phyloP scores from a whole-genome alignment of 2,329 filamentous ascomycete genomes.

The Colletotrichum sp. region DNA sequence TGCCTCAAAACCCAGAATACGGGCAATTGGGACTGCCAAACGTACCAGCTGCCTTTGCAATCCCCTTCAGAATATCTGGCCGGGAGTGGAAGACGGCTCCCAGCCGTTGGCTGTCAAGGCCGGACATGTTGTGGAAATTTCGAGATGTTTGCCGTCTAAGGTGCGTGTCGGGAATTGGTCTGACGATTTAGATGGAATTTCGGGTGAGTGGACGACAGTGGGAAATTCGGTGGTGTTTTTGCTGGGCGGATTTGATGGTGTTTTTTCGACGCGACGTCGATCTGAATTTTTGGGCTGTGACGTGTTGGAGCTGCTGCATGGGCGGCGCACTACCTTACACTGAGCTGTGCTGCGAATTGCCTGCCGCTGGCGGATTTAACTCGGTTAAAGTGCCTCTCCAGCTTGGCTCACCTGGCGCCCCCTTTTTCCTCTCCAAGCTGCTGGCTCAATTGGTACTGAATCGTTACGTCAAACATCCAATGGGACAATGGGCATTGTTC shows the following conservation, averaged over 20 bases:
- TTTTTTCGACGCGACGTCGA: constrained; percentile 12
- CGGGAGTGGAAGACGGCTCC: constrained; percentile 58
- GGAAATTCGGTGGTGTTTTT: neutral
- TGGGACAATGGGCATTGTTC: neutral
- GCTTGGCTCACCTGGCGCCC: neutral
- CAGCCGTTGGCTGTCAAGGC: constrained; percentile 56
- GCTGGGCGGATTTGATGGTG: neutral
- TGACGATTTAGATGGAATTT: neutral
- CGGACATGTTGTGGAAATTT: constrained; percentile 37
- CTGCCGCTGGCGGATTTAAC: constrained; percentile 1
- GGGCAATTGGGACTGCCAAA: neutral
- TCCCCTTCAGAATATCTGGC: constrained; percentile 60
- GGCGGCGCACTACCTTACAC: neutral
- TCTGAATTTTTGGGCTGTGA: constrained; percentile 13
- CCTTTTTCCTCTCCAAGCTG: neutral
- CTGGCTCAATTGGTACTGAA: neutral
- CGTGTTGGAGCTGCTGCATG: constrained; percentile 7
- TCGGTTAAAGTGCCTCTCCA: neutral
- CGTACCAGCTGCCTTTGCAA: constrained; percentile 59
- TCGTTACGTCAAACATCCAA: neutral
- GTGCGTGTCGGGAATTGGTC: neutral
- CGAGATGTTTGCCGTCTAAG: neutral
- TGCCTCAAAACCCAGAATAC: neutral
- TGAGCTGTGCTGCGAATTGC: neutral
- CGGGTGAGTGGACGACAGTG: neutral